Evolutionary conservation across 257 asterid species (phyloP).

Genomic region (Perilla frutescens): DNA sequence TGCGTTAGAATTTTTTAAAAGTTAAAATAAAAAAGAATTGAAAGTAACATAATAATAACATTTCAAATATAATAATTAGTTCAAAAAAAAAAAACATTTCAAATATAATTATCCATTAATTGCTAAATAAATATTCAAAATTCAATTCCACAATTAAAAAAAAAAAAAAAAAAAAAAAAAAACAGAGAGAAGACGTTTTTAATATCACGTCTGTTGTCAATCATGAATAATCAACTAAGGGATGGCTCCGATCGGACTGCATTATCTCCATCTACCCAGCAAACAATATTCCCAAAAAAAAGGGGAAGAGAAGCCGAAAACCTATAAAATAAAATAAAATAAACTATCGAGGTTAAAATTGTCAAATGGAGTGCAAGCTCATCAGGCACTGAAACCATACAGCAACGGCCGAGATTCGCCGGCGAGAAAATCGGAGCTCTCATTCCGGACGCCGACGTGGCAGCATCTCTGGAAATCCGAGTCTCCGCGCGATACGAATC

Average conservation of each 20-base stretch:
- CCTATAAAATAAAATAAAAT: too few species aligned
- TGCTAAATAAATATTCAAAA: neutral
- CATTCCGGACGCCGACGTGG: slow-evolving; percentile 47
- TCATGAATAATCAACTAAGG: slow-evolving; percentile 31
- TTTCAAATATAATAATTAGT: slow-evolving; percentile 12
- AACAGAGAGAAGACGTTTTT: slow-evolving; percentile 31
- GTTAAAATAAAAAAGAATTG: too few species aligned
- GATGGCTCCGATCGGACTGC: slow-evolving; percentile 34
- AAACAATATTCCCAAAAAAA: slow-evolving; percentile 18
- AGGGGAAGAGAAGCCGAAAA: neutral
- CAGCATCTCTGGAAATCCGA: slow-evolving; percentile 57
- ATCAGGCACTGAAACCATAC: slow-evolving; percentile 47
- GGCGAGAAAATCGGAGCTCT: slow-evolving; percentile 32
- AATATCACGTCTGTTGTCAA: slow-evolving; percentile 32
- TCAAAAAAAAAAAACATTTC: too few species aligned
- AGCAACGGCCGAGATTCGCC: slow-evolving; percentile 69
- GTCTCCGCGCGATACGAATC: slow-evolving; percentile 46
- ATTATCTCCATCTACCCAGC: slow-evolving; percentile 36
- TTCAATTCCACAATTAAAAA: neutral
- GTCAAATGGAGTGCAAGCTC: slow-evolving; percentile 15
- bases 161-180: too few species aligned
- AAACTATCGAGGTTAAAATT: slow-evolving; percentile 11
- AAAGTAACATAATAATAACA: neutral
- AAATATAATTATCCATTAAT: slow-evolving; percentile 11
- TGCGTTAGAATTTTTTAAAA: too few species aligned